Conservation (phyloP, 257 asterid species). For the Solanum lycopersicoides region DNA sequence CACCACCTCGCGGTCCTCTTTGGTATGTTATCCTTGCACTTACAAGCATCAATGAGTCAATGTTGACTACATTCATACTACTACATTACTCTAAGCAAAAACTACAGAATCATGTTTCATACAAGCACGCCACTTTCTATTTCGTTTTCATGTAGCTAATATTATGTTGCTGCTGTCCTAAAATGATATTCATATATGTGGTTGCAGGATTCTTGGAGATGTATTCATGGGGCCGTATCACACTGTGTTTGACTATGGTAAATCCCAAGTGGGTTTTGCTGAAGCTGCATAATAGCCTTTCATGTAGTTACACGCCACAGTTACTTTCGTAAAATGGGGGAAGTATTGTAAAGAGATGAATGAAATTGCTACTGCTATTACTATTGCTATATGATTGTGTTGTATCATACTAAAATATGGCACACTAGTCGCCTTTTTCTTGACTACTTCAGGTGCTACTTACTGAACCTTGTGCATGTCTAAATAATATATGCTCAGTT, state of each 20-base stretch:
- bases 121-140: background rate
- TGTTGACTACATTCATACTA: background rate
- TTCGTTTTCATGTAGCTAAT: background rate
- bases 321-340: background rate
- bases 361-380: background rate
- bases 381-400: background rate
- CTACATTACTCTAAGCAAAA: background rate
- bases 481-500: background rate
- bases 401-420: background rate
- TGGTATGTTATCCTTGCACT: slow-evolving; percentile 36
- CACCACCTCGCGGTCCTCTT: slow-evolving; percentile 87
- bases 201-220: slow-evolving; percentile 90
- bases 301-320: background rate
- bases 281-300: slow-evolving; percentile 43
- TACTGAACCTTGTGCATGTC: background rate
- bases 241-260: slow-evolving; percentile 84
- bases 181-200: background rate
- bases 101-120: background rate
- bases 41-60: background rate
- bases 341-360: background rate
- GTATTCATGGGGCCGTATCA: slow-evolving; percentile 94
- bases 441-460: background rate
- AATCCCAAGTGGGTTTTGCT: slow-evolving; percentile 81
- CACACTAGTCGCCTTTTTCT: background rate
- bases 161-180: background rate